Evolutionary conservation across 2,329 filamentous ascomycete genomes (phyloP).

Genomic region (Pleomassaria siparia): DNA sequence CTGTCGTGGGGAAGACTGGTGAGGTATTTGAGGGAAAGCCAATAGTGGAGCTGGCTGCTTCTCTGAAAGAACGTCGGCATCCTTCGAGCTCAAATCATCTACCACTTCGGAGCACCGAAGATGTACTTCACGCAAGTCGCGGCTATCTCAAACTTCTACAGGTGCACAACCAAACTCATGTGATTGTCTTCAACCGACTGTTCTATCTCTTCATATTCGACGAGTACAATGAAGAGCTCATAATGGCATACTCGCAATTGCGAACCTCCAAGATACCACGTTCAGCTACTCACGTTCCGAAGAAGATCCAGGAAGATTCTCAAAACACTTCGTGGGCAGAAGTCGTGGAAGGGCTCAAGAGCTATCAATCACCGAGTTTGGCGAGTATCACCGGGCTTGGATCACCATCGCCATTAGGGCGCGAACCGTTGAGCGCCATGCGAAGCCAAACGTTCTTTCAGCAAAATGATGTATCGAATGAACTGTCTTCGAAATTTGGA

Average conservation of each 20-base stretch:
- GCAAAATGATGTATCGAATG: no score
- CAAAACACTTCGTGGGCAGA: background rate
- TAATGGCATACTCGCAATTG: background rate
- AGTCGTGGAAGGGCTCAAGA: background rate
- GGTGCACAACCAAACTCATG: background rate
- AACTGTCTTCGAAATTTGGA: no score
- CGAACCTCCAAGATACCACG: background rate
- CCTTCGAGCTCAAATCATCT: background rate
- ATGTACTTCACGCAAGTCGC: background rate
- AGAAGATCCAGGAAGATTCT: background rate
- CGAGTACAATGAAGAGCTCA: background rate
- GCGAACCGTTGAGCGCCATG: no score
- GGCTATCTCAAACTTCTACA: background rate
- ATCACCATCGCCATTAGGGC: no score
- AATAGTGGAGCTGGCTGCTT: background rate
- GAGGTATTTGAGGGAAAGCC: background rate
- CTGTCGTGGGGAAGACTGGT: background rate
- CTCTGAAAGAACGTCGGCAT: background rate
- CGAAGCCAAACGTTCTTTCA: no score
- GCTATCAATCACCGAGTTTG: background rate
- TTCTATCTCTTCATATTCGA: background rate
- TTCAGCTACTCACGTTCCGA: background rate
- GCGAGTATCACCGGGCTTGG: no score
- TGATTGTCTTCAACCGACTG: background rate
- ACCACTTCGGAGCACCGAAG: background rate